Conservation (phyloP, 129 eudicot genomes). For the Lonicera japonica region DNA sequence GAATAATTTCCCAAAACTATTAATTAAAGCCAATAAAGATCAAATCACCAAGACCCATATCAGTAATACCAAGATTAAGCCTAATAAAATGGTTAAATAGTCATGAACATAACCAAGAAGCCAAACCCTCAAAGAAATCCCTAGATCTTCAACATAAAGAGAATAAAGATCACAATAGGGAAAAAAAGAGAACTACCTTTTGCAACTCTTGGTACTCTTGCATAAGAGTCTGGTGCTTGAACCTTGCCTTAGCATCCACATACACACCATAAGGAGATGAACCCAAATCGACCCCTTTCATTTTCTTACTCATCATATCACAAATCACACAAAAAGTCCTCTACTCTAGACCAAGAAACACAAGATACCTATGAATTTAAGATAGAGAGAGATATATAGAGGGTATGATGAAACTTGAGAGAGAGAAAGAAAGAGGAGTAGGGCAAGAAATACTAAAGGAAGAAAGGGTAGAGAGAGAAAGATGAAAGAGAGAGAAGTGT, state of each 20-base stretch:
- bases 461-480: constrained; percentile 15
- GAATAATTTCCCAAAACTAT: no score
- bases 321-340: no score
- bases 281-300: constrained; percentile 51
- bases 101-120: neutral
- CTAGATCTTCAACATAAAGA: constrained; percentile 6
- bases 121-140: neutral
- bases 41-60: neutral
- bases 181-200: constrained; percentile 51
- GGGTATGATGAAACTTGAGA: neutral
- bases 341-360: no score
- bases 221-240: constrained; percentile 57
- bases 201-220: constrained; percentile 63
- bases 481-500: constrained; percentile 18
- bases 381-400: neutral
- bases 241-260: constrained; percentile 48
- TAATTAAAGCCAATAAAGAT: no score
- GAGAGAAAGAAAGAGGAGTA: constrained; percentile 20
- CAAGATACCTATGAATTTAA: no score
- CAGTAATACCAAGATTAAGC: neutral
- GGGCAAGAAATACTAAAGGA: no score
- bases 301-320: constrained; percentile 57
- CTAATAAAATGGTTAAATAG: neutral
- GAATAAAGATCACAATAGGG: no score
- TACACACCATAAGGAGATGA: constrained; percentile 24